These are phyloP conservation scores for Ustilago hordei DNA, from an alignment of 1,284 basidiomycete genomes.

Conservation along the genomic window DNA sequence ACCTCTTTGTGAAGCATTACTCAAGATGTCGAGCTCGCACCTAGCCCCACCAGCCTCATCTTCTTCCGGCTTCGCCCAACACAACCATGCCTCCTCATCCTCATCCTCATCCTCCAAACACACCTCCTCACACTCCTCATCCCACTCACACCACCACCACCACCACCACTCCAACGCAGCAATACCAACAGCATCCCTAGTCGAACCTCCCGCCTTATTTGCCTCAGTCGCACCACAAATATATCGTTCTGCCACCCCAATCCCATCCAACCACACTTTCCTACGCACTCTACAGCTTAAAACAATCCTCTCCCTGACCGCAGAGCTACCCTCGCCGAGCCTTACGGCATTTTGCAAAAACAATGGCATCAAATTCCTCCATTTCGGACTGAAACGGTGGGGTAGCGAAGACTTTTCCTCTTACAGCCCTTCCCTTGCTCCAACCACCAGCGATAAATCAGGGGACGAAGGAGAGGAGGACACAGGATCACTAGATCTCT, in stretches of 20 bases:
- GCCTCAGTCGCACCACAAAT: conserved; percentile 61
- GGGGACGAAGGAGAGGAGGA: not conserved
- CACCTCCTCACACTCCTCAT: conserved; percentile 10
- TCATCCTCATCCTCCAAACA: conserved; percentile 13
- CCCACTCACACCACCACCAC: conserved; percentile 21
- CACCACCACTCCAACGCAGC: conserved; percentile 9
- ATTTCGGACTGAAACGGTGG: conserved; percentile 52
- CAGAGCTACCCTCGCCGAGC: conserved; percentile 56
- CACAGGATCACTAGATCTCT: conserved; percentile 5
- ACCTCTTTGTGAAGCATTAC: not conserved
- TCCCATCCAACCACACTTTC: conserved; percentile 46
- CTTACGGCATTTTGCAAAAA: conserved; percentile 48
- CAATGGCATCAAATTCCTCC: conserved; percentile 52
- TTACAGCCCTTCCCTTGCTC: not conserved
- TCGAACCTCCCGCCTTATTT: conserved; percentile 58
- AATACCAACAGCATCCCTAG: conserved; percentile 42
- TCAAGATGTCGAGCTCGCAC: conserved; percentile 24
- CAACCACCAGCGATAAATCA: not conserved
- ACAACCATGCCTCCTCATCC: conserved; percentile 6
- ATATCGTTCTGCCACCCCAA: conserved; percentile 55
- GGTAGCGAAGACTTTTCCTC: conserved; percentile 2
- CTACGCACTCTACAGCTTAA: conserved; percentile 50
- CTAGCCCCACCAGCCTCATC: conserved; percentile 15
- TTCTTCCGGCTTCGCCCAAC: not conserved
- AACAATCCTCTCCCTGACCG: conserved; percentile 61